Base-by-base conservation (phyloP, 176 grass and related monocot species). In the Aegilops tauschii region DNA sequence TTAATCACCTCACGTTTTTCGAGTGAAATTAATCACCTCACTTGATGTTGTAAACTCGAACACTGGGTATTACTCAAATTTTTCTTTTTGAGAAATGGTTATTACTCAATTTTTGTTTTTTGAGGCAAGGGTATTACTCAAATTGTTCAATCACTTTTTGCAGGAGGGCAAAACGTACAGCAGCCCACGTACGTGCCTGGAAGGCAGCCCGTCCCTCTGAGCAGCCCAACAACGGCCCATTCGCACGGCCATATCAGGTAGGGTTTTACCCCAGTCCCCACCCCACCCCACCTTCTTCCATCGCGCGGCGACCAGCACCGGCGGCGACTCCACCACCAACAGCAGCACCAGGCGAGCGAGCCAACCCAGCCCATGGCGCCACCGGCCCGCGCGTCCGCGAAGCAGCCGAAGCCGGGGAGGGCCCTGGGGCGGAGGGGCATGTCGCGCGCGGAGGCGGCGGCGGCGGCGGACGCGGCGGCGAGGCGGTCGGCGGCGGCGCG, bases 391-490 rank as follows among this genome's bases (percentile, higher is more conserved):
- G 31, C 47, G 9, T 77, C 47, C 74, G 8, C 47, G 74, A 32
- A 20, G 16, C 47, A 20, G 16, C 47, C 47, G 2, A 77, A 56
- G 74, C 27, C 73, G 73, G 12, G 23, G 28, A 56, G 49, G 74
- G 74, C 16, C 29, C 45, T 56, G 4, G 47, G 74, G 16, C 18
- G 17, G 47, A 56, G 50, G 74, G 39, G 39, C 56, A 59, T 59
- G 56, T 21, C 56, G 74, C 50, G 47, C 7, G 47, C 74, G 16
- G 73, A 4, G 23, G 74, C 74, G 17, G 74, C 74, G 74, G 49
- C 47, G 74, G 74, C 50, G 47, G 47, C 74, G 47, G 73, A 4
- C 25, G 74, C 74, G 47, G 74, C 74, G 74, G 49, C 47, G 74
- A 4, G 74, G 47, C 74, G 47, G 0, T 76, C 47, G 4, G 74